Base-by-base conservation (phyloP, 371 early-diverging fungal genomes). In the Chytridiales sp. region DNA sequence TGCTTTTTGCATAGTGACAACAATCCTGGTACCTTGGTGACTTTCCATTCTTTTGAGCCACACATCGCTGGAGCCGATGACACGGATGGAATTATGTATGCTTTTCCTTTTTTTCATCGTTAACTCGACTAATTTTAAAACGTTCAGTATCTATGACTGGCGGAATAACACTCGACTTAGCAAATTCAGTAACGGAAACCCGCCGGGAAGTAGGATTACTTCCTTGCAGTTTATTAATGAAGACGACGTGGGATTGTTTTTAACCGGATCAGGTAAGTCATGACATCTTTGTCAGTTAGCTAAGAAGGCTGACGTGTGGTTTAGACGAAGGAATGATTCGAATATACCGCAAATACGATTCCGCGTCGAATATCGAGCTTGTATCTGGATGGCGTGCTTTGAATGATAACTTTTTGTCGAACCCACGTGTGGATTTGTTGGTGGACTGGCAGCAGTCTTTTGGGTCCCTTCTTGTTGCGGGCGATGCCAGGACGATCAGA, bases 221-320 rank as follows among this genome's bases (percentile, higher is more conserved):
- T 84, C 84, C 50, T 59, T 95, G 67, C 85, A 88, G 46, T 85
- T 94, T 57, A 83, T 96, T 22, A 96, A 97, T 68, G 94, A 95
- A 68, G 88, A 92, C 41, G 93, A 93, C 61, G 78, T 85, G 29
- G 85, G 90, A 9, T 68, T 93, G 69, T 74, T 96, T 48, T 64
- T 91, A 44, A 87, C 86, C 4, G 95, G 86, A 13, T 86, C 90
- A 62, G 85, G 87, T 85, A 78, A 41, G 47, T 64, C 11, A 9
- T 1, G 44, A 13, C 35, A 26, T 6, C 38, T 50, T 35, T 4
- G 24, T 5, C 22, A 9, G 30, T 17, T 24, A n/a, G 17, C 26
- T n/a, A 15, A 30, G 19, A 38, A 26, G 8, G 11, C 11, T 26
- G n/a, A 9, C 43, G 0, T 49, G 11, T 64, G 4, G 21, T 59